Base-by-base conservation (phyloP, 441 rosid species). In the Flueggea neowawraea region DNA sequence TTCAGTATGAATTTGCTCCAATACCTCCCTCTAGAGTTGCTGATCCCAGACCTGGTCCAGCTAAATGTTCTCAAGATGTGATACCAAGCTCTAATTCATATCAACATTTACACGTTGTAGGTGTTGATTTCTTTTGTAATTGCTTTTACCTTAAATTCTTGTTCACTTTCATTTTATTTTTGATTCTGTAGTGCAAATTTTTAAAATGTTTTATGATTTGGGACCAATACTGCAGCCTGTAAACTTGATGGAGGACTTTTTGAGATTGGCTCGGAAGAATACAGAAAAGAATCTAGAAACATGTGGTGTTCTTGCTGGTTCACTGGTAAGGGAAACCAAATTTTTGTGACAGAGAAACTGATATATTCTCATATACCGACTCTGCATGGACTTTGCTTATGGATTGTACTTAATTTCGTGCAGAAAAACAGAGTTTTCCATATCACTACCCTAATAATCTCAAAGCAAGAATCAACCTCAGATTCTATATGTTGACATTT, bases 31-130 rank as follows among this genome's bases (percentile, higher is more conserved):
- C 98, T 49, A 89, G 75, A 83, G 98, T 95, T 62, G 98, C 99
- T 51, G 99, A 95, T 78, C 99, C 98, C 62, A 89, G 99, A 76
- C 99, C 99, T 67, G 98, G 99, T 69, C 98, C 91, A 53, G 92
- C 92, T 66, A 79, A 84, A 64, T 68, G 82, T 76, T 75, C 80
- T 66, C 76, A 73, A 69, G 86, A 84, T 75, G 86, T 54, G 49
- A 62, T 70, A 57, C 71, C 75, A 8, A 77, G 78, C 78, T 65
- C 86, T 55, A 84, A 70, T 69, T 64, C 92, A 12, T 89, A 74
- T 69, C 96, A 91, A 68, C 87, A 88, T 77, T 75, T 95, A 64
- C 97, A 95, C 72, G 87, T 95, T 63, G 99, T 95, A 77, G 57
- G 94, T 80, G 62, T 59, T 57, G 57, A 57, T 15, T 13, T 47